Evolutionary conservation across 805 yeast genomes (phyloP).

Genomic region (Pichia exigua): DNA sequence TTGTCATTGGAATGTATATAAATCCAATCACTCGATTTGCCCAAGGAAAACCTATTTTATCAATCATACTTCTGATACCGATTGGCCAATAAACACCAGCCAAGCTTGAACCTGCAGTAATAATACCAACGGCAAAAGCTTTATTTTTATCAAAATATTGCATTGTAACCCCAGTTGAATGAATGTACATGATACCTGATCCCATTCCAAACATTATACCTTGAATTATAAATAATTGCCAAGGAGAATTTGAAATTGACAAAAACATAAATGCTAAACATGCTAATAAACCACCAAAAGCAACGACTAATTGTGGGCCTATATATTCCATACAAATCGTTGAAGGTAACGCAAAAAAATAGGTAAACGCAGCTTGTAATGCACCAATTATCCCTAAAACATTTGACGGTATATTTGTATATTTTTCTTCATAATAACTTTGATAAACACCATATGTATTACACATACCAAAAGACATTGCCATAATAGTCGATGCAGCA

Average conservation of each 20-base stretch:
- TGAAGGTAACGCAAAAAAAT: slow-evolving; percentile 42
- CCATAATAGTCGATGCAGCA: slow-evolving; percentile 37
- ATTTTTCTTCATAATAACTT: slow-evolving; percentile 36
- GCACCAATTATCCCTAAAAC: slow-evolving; percentile 49
- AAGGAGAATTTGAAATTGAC: slow-evolving; percentile 44
- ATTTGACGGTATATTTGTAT: slow-evolving; percentile 36
- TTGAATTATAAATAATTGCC: slow-evolving; percentile 65
- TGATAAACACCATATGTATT: slow-evolving; percentile 54
- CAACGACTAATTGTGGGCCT: slow-evolving; percentile 34
- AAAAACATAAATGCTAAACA: slow-evolving; percentile 47
- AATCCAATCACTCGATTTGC: slow-evolving; percentile 42
- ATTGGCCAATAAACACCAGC: slow-evolving; percentile 46
- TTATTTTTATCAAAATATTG: slow-evolving; percentile 60
- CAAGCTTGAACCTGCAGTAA: slow-evolving; percentile 41
- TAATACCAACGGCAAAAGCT: slow-evolving; percentile 41
- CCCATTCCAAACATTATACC: slow-evolving; percentile 58
- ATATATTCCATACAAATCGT: slow-evolving; percentile 33
- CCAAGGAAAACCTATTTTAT: slow-evolving; percentile 37
- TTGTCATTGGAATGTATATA: slow-evolving; percentile 27
- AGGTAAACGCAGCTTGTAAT: slow-evolving; percentile 39
- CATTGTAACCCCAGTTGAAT: slow-evolving; percentile 51
- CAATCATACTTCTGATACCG: slow-evolving; percentile 37
- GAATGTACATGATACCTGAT: slow-evolving; percentile 48
- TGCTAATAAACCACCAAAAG: slow-evolving; percentile 37
- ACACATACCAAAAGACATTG: slow-evolving; percentile 52